Conservation (phyloP, 306 rosid genomes). For the Luffa aegyptiaca region DNA sequence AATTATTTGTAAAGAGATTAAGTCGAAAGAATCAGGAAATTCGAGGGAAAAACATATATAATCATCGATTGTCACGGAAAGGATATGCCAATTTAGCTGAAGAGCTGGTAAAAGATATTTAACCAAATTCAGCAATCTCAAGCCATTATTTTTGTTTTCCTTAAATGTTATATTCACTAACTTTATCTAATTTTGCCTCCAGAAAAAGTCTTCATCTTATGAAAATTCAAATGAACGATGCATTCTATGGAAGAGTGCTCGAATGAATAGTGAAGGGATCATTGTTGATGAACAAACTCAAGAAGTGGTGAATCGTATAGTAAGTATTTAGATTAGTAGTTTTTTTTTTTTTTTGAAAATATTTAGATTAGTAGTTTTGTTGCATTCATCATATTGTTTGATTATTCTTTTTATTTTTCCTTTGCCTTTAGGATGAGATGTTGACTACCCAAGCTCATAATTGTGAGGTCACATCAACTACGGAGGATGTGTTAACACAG, state of each 20-base stretch:
- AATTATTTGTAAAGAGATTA: neutral
- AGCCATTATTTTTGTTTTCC: neutral
- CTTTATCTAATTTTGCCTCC: neutral
- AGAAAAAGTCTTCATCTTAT: neutral
- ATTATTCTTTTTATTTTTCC: neutral
- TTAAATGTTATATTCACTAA: neutral
- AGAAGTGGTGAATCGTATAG: neutral
- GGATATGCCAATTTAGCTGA: neutral
- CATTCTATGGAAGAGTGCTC: neutral
- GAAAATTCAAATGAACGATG: neutral
- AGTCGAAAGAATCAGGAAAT: neutral
- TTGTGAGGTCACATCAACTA: neutral
- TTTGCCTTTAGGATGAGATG: neutral
- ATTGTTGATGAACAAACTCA: neutral
- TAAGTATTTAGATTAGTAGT: neutral
- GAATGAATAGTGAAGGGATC: neutral
- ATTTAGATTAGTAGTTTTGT: neutral
- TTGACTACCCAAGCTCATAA: neutral
- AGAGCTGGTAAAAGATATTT: neutral
- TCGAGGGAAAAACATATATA: neutral
- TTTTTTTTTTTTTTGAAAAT: no score
- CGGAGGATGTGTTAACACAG: neutral
- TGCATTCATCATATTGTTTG: neutral
- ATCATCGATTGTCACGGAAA: neutral
- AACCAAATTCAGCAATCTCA: neutral